Base-by-base conservation (phyloP, 345 rosid genomes). In the Mangifera indica region DNA sequence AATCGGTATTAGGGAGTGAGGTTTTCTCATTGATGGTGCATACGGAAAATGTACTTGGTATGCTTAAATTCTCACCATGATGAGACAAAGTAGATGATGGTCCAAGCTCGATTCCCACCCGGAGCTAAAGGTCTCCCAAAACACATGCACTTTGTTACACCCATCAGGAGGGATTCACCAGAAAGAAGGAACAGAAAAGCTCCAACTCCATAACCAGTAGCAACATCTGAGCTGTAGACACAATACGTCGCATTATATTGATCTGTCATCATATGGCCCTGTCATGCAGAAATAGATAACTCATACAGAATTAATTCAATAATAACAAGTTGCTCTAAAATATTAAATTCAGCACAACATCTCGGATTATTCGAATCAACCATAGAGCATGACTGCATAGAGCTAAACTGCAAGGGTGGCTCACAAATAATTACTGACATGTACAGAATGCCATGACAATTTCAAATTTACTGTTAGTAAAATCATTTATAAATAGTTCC, bases 141-240 rank as follows among this genome's bases (percentile, higher is more conserved):
- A 71, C 99, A 92, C 99, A 92, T 95, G 80, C 99, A 92, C 79
- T 77, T 92, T 29, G 99, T 92, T 45, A 95, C 94, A 29, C 89
- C 91, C 98, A 93, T 95, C 74, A 93, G 81, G 37, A 92, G 82
- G 22, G 97, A 88, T 84, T 95, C 93, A 64, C 97, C 77, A 0
- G 97, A 87, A 74, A 92, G 92, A 75, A 95, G 96, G 81, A 95
- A 95, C 64, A 92, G 79, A 83, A 95, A 95, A 63, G 88, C 88
- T 52, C 98, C 99, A 18, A 92, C 98, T 62, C 97, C 98, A 77
- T 91, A 95, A 58, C 98, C 99, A 72, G 98, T 95, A 48, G 98
- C 97, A 66, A 86, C 91, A 84, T 92, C 97, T 34, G 97, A 95
- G 76, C 84, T 83, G 81, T 95, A 95, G 20, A 88, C 88, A 57